These are phyloP conservation scores for Wickerhamomyces bovis DNA, from an alignment of 805 yeast genomes.

Conservation along the genomic window DNA sequence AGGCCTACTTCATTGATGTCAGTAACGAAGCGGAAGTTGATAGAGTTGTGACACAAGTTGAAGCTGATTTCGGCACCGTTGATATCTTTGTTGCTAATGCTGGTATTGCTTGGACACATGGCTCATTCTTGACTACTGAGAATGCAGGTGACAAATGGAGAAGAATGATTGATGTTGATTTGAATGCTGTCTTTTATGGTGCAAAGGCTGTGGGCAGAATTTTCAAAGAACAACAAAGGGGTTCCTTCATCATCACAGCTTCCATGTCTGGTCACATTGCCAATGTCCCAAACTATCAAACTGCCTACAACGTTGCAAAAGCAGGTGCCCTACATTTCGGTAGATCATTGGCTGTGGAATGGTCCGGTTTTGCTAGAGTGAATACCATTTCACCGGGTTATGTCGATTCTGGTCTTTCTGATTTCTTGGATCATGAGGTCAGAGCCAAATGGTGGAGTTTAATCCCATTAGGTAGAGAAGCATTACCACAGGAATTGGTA, in stretches of 20 bases:
- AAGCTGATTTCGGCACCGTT: constrained; percentile 62
- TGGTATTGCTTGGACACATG: constrained; percentile 77
- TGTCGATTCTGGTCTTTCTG: constrained; percentile 64
- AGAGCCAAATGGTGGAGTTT: constrained; percentile 43
- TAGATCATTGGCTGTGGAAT: constrained; percentile 52
- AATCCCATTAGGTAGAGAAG: constrained; percentile 73
- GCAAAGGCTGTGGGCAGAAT: constrained; percentile 67
- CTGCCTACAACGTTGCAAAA: constrained; percentile 56
- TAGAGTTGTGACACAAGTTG: constrained; percentile 30
- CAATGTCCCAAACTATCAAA: constrained; percentile 82
- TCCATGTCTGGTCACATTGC: constrained; percentile 88
- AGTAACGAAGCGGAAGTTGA: constrained; percentile 23
- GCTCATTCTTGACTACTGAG: constrained; percentile 38
- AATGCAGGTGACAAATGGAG: constrained; percentile 51
- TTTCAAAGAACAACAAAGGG: constrained; percentile 66
- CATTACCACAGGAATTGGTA: constrained; percentile 61
- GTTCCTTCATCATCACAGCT: constrained; percentile 79
- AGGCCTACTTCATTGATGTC: constrained; percentile 40
- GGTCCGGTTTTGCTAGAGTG: constrained; percentile 81
- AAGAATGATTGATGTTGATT: constrained; percentile 65
- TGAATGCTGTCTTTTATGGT: constrained; percentile 76
- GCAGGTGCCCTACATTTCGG: constrained; percentile 20
- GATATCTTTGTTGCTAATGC: constrained; percentile 89
- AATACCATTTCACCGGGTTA: constrained; percentile 86
- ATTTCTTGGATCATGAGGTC: constrained; percentile 38